phyloP scores from a whole-genome alignment of 176 grass and related monocot genomes.

The Ampelocalamus luodianensis region DNA sequence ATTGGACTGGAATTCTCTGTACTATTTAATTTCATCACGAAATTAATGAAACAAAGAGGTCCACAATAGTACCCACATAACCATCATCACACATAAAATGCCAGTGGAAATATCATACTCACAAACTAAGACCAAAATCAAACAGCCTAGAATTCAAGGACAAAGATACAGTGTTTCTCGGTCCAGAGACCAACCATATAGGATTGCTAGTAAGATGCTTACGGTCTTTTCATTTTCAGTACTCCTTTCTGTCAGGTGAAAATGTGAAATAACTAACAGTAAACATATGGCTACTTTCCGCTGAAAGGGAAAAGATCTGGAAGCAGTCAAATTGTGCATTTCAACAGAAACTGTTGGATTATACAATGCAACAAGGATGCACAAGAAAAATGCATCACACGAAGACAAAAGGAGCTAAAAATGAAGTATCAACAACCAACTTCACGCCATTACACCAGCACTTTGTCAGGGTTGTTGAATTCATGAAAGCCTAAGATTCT shows the following conservation, averaged over 20 bases:
- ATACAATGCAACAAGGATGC: slow-evolving; percentile 42
- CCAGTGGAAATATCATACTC: not conserved
- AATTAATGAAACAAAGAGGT: not conserved
- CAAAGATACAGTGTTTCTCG: not conserved
- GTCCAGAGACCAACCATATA: not conserved
- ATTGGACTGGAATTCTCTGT: not conserved
- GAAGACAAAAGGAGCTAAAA: not conserved
- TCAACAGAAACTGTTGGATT: slow-evolving; percentile 26
- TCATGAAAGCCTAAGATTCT: not conserved
- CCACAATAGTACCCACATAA: not conserved
- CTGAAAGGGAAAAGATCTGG: not conserved
- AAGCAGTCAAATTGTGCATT: slow-evolving; percentile 15
- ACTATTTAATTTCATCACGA: not conserved
- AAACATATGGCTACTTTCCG: not conserved
- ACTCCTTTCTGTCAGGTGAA: not conserved
- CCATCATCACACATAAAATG: not conserved
- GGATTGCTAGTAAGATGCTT: not conserved
- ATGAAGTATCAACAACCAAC: slow-evolving; percentile 23
- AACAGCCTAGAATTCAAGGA: not conserved
- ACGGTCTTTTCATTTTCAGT: not conserved
- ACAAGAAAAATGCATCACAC: slow-evolving; percentile 28
- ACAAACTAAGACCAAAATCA: not conserved
- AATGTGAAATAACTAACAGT: not conserved
- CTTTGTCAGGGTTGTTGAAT: not conserved
- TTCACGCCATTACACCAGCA: not conserved